Evolutionary conservation across 2,329 filamentous ascomycete genomes (phyloP).

Genomic region (Chaetomiaceae sp.): DNA sequence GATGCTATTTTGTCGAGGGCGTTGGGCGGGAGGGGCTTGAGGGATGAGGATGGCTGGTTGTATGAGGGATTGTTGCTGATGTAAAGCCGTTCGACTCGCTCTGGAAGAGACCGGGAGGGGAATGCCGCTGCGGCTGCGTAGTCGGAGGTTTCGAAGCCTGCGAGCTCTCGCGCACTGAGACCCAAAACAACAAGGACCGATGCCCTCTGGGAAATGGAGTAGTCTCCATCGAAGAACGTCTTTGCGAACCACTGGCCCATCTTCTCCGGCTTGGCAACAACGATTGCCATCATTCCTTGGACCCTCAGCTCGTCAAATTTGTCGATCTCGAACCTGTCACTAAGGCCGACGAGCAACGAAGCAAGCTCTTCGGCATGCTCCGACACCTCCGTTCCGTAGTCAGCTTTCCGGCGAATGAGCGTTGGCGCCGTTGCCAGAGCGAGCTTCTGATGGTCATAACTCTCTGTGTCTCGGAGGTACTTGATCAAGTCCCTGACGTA

Average conservation of each 20-base stretch:
- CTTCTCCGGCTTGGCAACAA: constrained; percentile 68
- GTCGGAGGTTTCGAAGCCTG: constrained; percentile 63
- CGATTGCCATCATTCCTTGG: constrained; percentile 75
- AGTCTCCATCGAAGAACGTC: constrained; percentile 87
- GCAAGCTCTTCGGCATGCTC: constrained; percentile 82
- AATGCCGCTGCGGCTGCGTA: constrained; percentile 55
- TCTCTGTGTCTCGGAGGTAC: constrained; percentile 75
- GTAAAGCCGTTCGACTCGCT: constrained; percentile 70
- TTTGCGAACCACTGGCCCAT: constrained; percentile 83
- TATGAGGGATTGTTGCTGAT: constrained; percentile 33
- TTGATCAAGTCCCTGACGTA: constrained; percentile 82
- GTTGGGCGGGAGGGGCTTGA: constrained; percentile 51
- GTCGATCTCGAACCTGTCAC: constrained; percentile 80
- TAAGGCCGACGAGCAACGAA: constrained; percentile 68
- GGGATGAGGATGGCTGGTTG: constrained; percentile 32
- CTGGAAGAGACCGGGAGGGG: constrained; percentile 74
- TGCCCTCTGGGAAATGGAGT: constrained; percentile 79
- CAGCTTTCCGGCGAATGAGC: constrained; percentile 82
- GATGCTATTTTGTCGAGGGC: constrained; percentile 66
- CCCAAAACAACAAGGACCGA: constrained; percentile 78
- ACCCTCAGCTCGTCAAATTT: constrained; percentile 71
- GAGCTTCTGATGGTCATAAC: constrained; percentile 78
- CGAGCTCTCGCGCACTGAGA: constrained; percentile 76
- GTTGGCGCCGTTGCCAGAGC: constrained; percentile 71
- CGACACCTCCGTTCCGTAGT: constrained; percentile 81